Conservation (phyloP, 352 stramenopile genomes). For the Plasmopara muralis region DNA sequence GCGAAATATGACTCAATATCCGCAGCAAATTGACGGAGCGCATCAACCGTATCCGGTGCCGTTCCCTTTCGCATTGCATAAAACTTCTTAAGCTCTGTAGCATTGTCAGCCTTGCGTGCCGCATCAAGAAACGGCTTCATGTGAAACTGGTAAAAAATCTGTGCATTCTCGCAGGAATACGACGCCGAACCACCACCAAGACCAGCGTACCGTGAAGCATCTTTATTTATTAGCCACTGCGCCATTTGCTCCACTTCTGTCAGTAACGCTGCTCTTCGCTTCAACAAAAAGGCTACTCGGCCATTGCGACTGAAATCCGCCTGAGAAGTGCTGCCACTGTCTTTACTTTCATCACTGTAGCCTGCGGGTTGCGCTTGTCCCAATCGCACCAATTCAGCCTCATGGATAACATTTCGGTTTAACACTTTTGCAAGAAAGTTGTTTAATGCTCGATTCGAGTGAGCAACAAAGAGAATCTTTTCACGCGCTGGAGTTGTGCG, state of each 20-base stretch:
- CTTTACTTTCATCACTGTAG: constrained; percentile 5
- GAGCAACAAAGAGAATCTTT: constrained; percentile 92
- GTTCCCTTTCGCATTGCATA: constrained; percentile 29
- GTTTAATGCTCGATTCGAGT: constrained; percentile 94
- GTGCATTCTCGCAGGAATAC: constrained; percentile 95
- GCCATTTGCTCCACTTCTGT: constrained; percentile 90
- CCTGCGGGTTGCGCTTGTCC: constrained; percentile 30
- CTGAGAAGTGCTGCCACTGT: constrained; percentile 82
- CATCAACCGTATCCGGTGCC: constrained; percentile 14
- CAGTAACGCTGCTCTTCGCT: constrained; percentile 76
- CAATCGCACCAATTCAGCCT: constrained; percentile 89
- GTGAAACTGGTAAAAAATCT: constrained; percentile 92
- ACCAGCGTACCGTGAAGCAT: constrained; percentile 36
- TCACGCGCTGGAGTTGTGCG: constrained; percentile 68
- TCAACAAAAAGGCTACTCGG: constrained; percentile 81
- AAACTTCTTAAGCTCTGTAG: constrained; percentile 28
- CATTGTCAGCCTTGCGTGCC: constrained; percentile 13
- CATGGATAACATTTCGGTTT: constrained; percentile 61
- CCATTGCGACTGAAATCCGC: constrained; percentile 91
- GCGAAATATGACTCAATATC: constrained; percentile 88
- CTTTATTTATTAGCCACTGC: constrained; percentile 67
- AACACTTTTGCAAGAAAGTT: constrained; percentile 94
- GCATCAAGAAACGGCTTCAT: constrained; percentile 74
- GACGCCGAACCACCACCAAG: constrained; percentile 54
- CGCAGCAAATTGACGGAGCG: constrained; percentile 43